Evolutionary conservation across 2,329 filamentous ascomycete genomes (phyloP), one percentile per base, ranked within the genome.

Genomic region (Paraconiothyrium brasiliense): DNA sequence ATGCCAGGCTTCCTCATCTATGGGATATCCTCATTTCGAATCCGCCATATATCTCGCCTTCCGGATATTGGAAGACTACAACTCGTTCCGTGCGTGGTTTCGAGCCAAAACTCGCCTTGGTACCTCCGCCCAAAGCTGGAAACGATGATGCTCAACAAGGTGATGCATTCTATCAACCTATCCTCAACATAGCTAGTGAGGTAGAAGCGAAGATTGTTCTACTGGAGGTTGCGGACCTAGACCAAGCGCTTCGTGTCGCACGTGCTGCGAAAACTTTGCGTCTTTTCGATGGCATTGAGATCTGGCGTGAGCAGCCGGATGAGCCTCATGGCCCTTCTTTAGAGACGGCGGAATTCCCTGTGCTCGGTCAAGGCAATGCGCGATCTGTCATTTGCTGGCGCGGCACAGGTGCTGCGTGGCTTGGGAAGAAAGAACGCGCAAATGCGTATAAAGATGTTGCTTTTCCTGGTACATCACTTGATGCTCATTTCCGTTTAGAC

Each of bases 41-140:
- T 72, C 95, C 95, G 16, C 95, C 95, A 0, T 98, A 98, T 76
- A 90, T 98, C 54, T 96, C 93, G 1, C 80, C 83, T 0, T 66
- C 0, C 3, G 86, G 86, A 8, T 93, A 92, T 71, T 78, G 83
- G 43, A 84, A 79, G 43, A 86, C 87, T 20, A 93, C 90, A 1
- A 83, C 85, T 1, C 86, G 89, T 30, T 94, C 92, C 13, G 94
- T 97, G 34, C 87, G 93, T 16, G 88, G 88, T 49, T 93, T 88
- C 74, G 95, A 99, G 78, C 95, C 95, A 3, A 86, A 82, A 65
- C 79, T 92, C 13, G 95, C 95, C 0, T 83, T 98, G 14, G 92
- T 98, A 7, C 64, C 63, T 49, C 64, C 72, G 34, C 9, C 22
- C 24, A 14, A 32, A 60, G 8, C 30, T 8, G 30, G 24, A 22